Conservation (phyloP, 225 moss, liverwort and hornwort genomes). For the Neckera pumila region DNA sequence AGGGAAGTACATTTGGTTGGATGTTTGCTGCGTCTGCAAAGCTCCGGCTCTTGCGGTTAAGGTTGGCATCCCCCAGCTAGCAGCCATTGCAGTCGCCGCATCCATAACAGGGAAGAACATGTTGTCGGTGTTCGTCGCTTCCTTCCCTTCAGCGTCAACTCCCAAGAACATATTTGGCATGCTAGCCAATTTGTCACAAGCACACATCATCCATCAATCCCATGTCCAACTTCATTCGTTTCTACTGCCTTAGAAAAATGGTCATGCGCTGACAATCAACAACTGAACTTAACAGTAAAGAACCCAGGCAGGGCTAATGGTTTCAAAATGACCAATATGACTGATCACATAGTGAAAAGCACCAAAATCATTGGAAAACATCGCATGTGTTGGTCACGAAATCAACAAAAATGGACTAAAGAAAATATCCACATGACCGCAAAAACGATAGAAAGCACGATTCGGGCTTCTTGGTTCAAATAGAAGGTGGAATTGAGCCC, state of each 20-base stretch:
- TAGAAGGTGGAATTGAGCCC: background rate
- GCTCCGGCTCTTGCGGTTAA: background rate
- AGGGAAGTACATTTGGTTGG: background rate
- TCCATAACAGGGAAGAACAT: background rate
- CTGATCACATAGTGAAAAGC: background rate
- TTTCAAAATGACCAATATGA: background rate
- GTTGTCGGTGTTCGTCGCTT: background rate
- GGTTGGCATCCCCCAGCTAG: conserved; percentile 4
- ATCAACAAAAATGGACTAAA: background rate
- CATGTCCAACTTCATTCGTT: background rate
- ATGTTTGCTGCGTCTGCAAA: background rate
- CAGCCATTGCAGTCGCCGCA: background rate
- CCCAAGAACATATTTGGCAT: conserved; percentile 19
- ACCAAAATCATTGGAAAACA: background rate
- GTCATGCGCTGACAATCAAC: background rate
- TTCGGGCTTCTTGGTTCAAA: background rate
- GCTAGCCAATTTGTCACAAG: background rate
- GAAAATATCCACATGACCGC: background rate
- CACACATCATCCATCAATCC: background rate
- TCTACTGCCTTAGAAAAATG: background rate
- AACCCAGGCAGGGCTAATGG: background rate
- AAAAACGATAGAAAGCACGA: background rate
- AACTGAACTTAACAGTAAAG: too few relatives aligned
- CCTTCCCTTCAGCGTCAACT: background rate
- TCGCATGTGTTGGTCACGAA: background rate